These are phyloP conservation scores for Hypoxylon lienhwacheense DNA, from an alignment of 495 filamentous ascomycete genomes.

Conservation along the genomic window DNA sequence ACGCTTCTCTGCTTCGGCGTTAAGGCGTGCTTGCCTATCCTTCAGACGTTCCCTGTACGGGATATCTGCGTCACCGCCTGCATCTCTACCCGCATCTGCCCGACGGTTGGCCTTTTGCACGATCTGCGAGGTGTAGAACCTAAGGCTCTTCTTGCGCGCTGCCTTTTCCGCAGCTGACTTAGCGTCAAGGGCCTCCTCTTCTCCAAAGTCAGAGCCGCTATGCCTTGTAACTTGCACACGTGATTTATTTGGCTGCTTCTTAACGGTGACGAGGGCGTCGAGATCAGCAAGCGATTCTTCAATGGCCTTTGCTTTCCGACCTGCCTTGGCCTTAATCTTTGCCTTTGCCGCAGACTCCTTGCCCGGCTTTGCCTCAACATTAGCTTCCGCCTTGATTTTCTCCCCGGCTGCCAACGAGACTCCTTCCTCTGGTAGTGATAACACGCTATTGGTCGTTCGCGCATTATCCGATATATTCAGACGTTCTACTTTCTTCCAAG, in stretches of 20 bases:
- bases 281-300: constrained; percentile 55
- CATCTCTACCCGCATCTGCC: constrained; percentile 72
- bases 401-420: constrained; percentile 38
- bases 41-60: constrained; percentile 84
- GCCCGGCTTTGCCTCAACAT: constrained; percentile 35
- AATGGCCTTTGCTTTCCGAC: constrained; percentile 40
- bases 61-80: constrained; percentile 90
- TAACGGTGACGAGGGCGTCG: constrained; percentile 44
- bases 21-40: constrained; percentile 82
- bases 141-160: constrained; percentile 79
- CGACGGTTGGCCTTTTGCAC: constrained; percentile 89
- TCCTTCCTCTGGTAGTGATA: constrained; percentile 45
- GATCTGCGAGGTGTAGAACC: constrained; percentile 96
- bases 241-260: constrained; percentile 49
- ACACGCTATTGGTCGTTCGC: constrained; percentile 26
- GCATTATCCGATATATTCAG: constrained; percentile 42
- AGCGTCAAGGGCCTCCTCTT: constrained; percentile 53
- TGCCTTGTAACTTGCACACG: constrained; percentile 42
- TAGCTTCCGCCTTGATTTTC: constrained; percentile 22
- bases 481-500: constrained; percentile 77
- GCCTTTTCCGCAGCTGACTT: constrained; percentile 75
- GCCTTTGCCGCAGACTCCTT: constrained; percentile 38
- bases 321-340: constrained; percentile 38
- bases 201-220: constrained; percentile 68
- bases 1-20: constrained; percentile 80